phyloP scores from a whole-genome alignment of 345 rosid species.

The Murraya paniculata region DNA sequence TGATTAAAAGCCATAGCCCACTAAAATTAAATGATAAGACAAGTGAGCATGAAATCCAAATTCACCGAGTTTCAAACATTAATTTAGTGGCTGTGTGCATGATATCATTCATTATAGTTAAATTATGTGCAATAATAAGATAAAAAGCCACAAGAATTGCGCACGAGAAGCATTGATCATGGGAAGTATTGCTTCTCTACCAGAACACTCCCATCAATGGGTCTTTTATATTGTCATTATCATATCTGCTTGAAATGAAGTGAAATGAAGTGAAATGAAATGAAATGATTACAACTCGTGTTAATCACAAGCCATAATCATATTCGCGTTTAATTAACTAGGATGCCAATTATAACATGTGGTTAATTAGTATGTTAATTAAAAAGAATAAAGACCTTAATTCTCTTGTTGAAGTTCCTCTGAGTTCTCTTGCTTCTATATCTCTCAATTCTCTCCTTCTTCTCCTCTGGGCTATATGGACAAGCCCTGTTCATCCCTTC shows the following conservation, averaged over 20 bases:
- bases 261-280: neutral
- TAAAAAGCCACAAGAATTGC: neutral
- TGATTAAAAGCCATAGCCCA: neutral
- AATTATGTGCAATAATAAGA: neutral
- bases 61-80: neutral
- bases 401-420: conserved; percentile 94
- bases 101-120: neutral
- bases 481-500: conserved; percentile 81
- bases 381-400: conserved; percentile 52
- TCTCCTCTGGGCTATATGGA: conserved; percentile 83
- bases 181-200: neutral
- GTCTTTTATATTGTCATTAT: neutral
- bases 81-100: neutral
- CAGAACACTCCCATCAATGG: neutral
- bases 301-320: neutral
- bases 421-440: conserved; percentile 78
- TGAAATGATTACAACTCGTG: neutral
- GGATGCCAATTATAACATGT: neutral
- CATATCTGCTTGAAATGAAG: neutral
- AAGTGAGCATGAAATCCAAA: neutral
- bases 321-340: neutral
- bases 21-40: neutral
- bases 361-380: neutral
- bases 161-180: neutral
- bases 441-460: conserved; percentile 81